Conservation (phyloP, 2,329 filamentous ascomycete genomes). For the Macrophomina pseudophaseolina region DNA sequence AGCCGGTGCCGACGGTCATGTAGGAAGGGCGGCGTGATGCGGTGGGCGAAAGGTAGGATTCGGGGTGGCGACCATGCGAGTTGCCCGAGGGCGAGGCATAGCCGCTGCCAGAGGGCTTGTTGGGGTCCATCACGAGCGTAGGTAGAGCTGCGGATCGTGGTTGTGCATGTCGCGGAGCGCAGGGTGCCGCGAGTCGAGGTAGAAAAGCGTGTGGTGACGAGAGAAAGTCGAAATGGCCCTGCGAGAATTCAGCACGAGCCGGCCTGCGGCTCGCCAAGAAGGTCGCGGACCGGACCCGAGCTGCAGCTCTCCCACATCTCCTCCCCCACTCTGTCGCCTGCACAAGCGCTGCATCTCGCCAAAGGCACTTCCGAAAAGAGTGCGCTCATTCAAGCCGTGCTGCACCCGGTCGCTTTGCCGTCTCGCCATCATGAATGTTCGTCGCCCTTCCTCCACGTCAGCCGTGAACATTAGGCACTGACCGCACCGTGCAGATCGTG, state of each 20-base stretch:
- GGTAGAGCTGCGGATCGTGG: constrained; percentile 26
- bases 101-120: constrained; percentile 33
- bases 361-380: constrained; percentile 11
- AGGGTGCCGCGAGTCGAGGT: constrained; percentile 8
- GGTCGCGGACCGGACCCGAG: background rate
- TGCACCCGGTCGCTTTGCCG: background rate
- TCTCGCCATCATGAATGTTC: constrained; percentile 62
- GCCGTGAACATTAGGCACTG: constrained; percentile 25
- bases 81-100: constrained; percentile 30
- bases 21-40: constrained; percentile 63
- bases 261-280: background rate
- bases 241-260: constrained; percentile 12
- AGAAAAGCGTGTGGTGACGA: background rate
- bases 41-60: constrained; percentile 24
- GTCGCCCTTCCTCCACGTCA: constrained; percentile 36
- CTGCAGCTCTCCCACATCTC: constrained; percentile 25
- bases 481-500: constrained; percentile 69
- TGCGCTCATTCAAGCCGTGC: background rate
- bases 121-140: constrained; percentile 24
- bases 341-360: constrained; percentile 20
- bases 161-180: constrained; percentile 39
- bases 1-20: constrained; percentile 86
- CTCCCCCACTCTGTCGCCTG: constrained; percentile 23
- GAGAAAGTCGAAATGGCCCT: constrained; percentile 9
- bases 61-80: constrained; percentile 31